Percentiles rank a stretch among this genome's conserved stretches.
phyloP scores from a whole-genome alignment of 345 rosid genomes.

The Mangifera indica region DNA sequence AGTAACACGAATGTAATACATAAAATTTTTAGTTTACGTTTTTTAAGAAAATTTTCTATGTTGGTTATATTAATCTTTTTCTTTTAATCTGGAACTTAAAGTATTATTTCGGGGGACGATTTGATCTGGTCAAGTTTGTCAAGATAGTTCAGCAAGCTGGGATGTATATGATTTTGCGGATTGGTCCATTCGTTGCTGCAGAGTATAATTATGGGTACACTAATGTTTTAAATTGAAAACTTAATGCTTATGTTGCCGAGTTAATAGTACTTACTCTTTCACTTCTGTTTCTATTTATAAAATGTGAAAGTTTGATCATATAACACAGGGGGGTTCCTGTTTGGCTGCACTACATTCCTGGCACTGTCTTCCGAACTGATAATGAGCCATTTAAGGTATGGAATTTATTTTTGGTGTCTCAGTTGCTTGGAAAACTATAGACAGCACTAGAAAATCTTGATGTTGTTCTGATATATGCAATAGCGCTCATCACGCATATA shows the following conservation, averaged over 20 bases:
- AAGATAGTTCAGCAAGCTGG: slow-evolving; percentile 84
- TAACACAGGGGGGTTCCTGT: slow-evolving; percentile 75
- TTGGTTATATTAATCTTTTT: neutral
- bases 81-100: slow-evolving; percentile 23
- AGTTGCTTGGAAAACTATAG: neutral
- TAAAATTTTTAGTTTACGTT: neutral
- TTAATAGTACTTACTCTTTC: neutral
- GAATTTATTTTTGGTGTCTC: slow-evolving; percentile 5
- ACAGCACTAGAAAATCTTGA: neutral
- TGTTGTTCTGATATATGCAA: neutral
- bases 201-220: slow-evolving; percentile 90
- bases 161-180: slow-evolving; percentile 89
- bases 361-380: slow-evolving; percentile 81
- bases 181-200: slow-evolving; percentile 93
- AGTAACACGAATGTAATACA: slow-evolving; percentile 10
- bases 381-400: slow-evolving; percentile 79
- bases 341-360: slow-evolving; percentile 90
- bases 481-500: neutral
- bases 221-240: neutral
- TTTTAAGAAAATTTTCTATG: neutral
- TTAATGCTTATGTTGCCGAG: neutral
- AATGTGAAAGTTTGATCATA: neutral
- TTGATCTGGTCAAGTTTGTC: slow-evolving; percentile 82
- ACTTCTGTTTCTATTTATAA: neutral
- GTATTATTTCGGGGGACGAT: slow-evolving; percentile 83